Conservation (phyloP, 2,329 filamentous ascomycete species). For the Calonectria montana region DNA sequence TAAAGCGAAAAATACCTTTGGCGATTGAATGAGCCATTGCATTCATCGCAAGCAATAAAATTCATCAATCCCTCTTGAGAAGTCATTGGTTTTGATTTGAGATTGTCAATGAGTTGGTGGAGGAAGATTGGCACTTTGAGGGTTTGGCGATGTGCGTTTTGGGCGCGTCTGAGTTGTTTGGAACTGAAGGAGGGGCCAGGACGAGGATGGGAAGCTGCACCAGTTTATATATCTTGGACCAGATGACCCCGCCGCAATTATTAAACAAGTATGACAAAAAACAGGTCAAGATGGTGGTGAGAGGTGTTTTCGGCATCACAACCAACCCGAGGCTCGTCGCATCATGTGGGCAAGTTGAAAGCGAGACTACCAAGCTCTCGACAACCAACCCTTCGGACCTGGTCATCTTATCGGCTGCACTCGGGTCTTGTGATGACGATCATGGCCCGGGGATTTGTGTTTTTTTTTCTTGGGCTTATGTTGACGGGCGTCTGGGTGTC, state of each 20-base stretch:
- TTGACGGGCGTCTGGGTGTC: not conserved
- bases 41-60: slow-evolving; percentile 35
- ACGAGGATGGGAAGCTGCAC: slow-evolving; percentile 5
- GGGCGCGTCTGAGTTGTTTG: slow-evolving; percentile 8
- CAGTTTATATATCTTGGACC: slow-evolving; percentile 35
- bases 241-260: slow-evolving; percentile 3
- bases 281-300: not conserved
- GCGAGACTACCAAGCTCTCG: not conserved
- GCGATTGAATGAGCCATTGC: slow-evolving; percentile 38
- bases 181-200: not conserved
- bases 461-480: slow-evolving; percentile 33
- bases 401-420: slow-evolving; percentile 32
- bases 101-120: not conserved
- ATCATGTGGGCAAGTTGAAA: slow-evolving; percentile 4
- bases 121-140: not conserved
- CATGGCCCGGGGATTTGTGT: slow-evolving; percentile 27
- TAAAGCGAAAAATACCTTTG: slow-evolving; percentile 21
- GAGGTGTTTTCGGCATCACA: slow-evolving; percentile 15
- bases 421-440: slow-evolving; percentile 36
- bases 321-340: slow-evolving; percentile 29
- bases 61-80: not conserved
- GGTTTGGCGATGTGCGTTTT: not conserved
- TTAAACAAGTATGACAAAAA: slow-evolving; percentile 15
- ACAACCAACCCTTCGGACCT: slow-evolving; percentile 14
- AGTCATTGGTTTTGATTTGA: not conserved